Evolutionary conservation across 2,329 filamentous ascomycete species (phyloP), one percentile per base, ranked within the genome.

Genomic region (Arthrobotrys conoides): DNA sequence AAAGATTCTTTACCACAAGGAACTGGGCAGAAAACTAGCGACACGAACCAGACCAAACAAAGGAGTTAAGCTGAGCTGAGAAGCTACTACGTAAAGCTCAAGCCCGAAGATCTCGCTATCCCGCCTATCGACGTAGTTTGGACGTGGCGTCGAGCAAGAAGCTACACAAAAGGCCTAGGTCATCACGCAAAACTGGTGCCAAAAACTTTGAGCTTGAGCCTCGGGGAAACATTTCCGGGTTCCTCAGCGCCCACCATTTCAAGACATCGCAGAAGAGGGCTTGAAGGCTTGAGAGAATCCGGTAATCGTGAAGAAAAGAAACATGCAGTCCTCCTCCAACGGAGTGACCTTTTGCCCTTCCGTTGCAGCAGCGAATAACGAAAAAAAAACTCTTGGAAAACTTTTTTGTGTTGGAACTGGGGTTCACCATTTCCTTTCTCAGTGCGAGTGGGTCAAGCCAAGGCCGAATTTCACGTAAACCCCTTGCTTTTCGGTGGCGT

Each of bases 271-370:
- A 38, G 30, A 41, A n/a, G 14, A 27, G 36, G 53, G 53, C 53
- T 59, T 59, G 53, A 41, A 20, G 53, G 53, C 36, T 61, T 61
- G 57, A 61, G 18, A 41, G 57, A 55, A 77, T 77, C 41, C 44
- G 73, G 66, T 36, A 66, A 51, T 76, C 72, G 72, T 71, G 72
- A 76, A 76, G 72, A 76, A 71, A 20, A 16, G 44, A 24, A 64
- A 51, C 5, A 9, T 33, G 30, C 38, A 0, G 10, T 30, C 36
- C 27, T 59, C n/a, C 38, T 51, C 30, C 53, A 57, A 36, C 33
- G 16, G 49, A 48, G 57, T 53, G 27, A 36, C 49, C n/a, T 63
- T 59, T 61, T 22, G 10, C 55, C 44, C 49, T 41, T 38, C n/a
- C 41, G 30, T 59, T 18, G 18, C 38, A 36, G 30, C 14, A 48